phyloP scores from a whole-genome alignment of 2,329 filamentous ascomycete genomes.

The Penicillium sp. region DNA sequence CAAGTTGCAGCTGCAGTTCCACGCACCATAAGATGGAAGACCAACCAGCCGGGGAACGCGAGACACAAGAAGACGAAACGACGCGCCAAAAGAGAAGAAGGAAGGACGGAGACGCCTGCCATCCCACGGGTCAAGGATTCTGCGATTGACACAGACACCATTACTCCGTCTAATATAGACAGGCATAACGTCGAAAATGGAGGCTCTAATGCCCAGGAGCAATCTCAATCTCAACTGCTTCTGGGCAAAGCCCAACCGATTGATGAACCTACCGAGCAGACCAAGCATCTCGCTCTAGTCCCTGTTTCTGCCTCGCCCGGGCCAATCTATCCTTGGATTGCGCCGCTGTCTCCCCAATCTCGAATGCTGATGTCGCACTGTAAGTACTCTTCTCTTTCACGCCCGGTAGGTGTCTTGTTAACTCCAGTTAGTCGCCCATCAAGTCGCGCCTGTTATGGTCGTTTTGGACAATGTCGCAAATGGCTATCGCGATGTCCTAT shows the following conservation, averaged over 20 bases:
- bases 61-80: not conserved
- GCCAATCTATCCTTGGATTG: conserved; percentile 11
- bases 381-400: not conserved
- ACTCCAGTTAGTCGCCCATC: conserved; percentile 20
- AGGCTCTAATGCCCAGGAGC: not conserved
- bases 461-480: conserved; percentile 31
- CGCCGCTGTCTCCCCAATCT: conserved; percentile 9
- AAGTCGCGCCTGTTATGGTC: conserved; percentile 35
- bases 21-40: conserved; percentile 16
- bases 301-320: not conserved
- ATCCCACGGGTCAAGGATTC: not conserved
- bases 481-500: conserved; percentile 32
- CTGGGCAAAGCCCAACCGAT: not conserved
- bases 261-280: not conserved
- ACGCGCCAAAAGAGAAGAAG: not conserved
- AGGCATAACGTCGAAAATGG: not conserved
- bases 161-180: not conserved
- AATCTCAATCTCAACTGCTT: not conserved
- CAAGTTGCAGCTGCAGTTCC: not conserved
- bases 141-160: not conserved
- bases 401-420: not conserved
- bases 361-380: conserved; percentile 24
- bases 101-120: not conserved
- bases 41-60: not conserved
- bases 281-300: not conserved